Percentiles rank a stretch among this genome's conserved stretches.
Conservation (phyloP, 345 rosid genomes). For the Erodium maritimum region DNA sequence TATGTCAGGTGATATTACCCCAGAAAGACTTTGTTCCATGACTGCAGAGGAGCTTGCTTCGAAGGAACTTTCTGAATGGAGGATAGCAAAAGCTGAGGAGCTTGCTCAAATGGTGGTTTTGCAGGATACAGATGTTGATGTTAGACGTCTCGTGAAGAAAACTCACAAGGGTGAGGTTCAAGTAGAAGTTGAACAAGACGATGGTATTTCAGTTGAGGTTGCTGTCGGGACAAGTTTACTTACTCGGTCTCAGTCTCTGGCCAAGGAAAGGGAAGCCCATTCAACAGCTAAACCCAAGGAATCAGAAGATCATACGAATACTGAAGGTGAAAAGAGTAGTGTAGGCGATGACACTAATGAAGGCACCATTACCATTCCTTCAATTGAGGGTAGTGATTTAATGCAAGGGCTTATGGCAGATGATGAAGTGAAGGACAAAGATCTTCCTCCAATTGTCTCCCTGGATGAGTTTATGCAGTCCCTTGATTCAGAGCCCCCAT, state of each 20-base stretch:
- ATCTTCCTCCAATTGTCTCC: constrained; percentile 87
- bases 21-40: constrained; percentile 71
- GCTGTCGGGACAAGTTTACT: constrained; percentile 37
- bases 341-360: constrained; percentile 17
- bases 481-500: constrained; percentile 80
- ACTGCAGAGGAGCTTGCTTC: constrained; percentile 94
- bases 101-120: constrained; percentile 89
- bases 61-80: constrained; percentile 87
- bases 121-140: constrained; percentile 61
- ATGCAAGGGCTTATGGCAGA: constrained; percentile 64
- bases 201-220: constrained; percentile 44
- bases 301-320: constrained; percentile 20
- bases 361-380: constrained; percentile 42
- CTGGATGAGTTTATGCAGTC: constrained; percentile 90
- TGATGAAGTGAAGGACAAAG: constrained; percentile 65
- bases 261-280: constrained; percentile 17
- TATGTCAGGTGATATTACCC: constrained; percentile 53
- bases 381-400: constrained; percentile 38
- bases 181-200: constrained; percentile 61
- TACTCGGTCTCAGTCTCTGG: constrained; percentile 16
- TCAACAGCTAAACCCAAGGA: constrained; percentile 12
- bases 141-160: constrained; percentile 71
- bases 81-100: constrained; percentile 88
- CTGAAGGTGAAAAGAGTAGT: constrained; percentile 23
- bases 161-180: constrained; percentile 95